Conservation (phyloP, 805 yeast species). For the Spathaspora passalidarum region DNA sequence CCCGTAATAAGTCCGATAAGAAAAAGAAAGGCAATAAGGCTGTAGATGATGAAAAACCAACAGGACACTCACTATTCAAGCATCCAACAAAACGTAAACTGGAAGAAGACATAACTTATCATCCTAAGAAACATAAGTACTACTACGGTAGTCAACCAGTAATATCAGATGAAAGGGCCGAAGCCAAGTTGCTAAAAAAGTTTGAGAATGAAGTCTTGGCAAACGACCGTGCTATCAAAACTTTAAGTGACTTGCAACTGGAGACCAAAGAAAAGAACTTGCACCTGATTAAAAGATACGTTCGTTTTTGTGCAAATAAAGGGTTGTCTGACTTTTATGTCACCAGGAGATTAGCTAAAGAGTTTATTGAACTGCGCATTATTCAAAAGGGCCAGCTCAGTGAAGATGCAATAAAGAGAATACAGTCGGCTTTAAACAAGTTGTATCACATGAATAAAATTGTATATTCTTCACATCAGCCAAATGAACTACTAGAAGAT, state of each 20-base stretch:
- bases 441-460: slow-evolving; percentile 4
- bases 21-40: background rate
- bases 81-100: background rate
- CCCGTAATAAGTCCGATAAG: background rate
- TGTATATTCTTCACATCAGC: slow-evolving; percentile 3
- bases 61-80: background rate
- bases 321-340: slow-evolving; percentile 6
- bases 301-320: slow-evolving; percentile 4
- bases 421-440: slow-evolving; percentile 6
- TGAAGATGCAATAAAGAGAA: slow-evolving; percentile 4
- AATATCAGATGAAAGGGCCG: background rate
- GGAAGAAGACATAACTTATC: background rate
- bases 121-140: background rate
- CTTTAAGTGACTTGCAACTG: background rate
- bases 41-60: too few relatives aligned
- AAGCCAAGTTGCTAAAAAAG: slow-evolving; percentile 1
- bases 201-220: slow-evolving; percentile 6
- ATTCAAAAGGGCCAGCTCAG: background rate
- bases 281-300: slow-evolving; percentile 4
- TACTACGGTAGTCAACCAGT: background rate
- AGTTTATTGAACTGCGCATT: background rate
- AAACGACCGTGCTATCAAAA: slow-evolving; percentile 2
- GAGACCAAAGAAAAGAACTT: slow-evolving; percentile 6
- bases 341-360: background rate
- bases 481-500: slow-evolving; percentile 5